Evolutionary conservation across 1,284 basidiomycete species (phyloP), one percentile per base, ranked within the genome.

Genomic region (Taiwanofungus camphoratus): DNA sequence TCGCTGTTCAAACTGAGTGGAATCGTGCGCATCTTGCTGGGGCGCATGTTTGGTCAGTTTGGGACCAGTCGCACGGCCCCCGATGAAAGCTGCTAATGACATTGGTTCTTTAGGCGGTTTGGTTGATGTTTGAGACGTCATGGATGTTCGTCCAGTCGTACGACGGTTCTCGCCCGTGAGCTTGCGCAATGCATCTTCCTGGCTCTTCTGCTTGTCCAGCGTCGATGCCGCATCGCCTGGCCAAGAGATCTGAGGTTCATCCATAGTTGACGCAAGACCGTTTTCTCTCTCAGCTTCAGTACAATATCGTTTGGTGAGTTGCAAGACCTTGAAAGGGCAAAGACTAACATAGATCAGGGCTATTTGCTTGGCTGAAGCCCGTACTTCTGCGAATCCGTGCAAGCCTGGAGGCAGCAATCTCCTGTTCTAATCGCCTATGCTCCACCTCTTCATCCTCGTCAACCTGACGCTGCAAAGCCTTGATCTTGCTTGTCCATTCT

Each of bases 401-500:
- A 31, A 80, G 62, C 41, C 86, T 66, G 21, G 85, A 83, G 21
- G 81, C 74, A 37, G 72, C 71, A 49, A 89, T 89, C 62, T 89
- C 86, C 51, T 86, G 76, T 60, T 88, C 85, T 1, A 89, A 70
- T 46, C 76, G 70, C 41, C 70, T 74, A 53, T 86, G 78, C 54
- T 89, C 87, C 5, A 70, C 74, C 58, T 86, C 85, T 49, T 87
- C 85, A 51, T 87, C 82, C 15, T 79, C 79, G 52, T 89, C 86
- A 23, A 87, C 82, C 56, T 87, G 83, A 42, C 77, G 74, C 59
- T 87, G 85, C 58, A 88, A 64, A 11, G 78, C 82, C 60, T 82
- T 83, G 62, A 89, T 87, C 66, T 73, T 81, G 61, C 67, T 82
- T 13, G 85, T 76, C 86, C 86, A 89, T 60, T 89, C 85, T 15